Conservation (phyloP, 2,329 filamentous ascomycete genomes). For the Aureobasidium subglaciale region DNA sequence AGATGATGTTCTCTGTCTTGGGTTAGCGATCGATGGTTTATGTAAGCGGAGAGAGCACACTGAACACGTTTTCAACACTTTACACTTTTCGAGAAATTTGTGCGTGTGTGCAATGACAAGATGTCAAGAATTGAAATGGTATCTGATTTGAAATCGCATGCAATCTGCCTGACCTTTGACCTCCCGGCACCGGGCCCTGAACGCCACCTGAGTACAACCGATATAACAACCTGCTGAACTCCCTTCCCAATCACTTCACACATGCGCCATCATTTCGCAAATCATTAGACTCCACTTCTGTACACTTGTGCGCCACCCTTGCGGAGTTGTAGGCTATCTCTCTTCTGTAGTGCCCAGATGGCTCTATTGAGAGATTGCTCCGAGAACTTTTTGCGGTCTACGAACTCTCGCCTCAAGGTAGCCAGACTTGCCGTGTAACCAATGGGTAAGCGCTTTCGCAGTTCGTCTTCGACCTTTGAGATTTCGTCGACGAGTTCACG, state of each 20-base stretch:
- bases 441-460: slow-evolving; percentile 76
- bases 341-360: slow-evolving; percentile 74
- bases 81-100: not conserved
- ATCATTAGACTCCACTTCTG: slow-evolving; percentile 30
- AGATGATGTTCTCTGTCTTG: not conserved
- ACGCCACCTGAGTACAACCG: not conserved
- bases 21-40: not conserved
- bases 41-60: not conserved
- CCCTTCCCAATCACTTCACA: not conserved
- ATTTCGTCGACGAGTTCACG: slow-evolving; percentile 90
- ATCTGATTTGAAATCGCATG: not conserved
- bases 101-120: not conserved
- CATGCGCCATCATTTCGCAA: not conserved
- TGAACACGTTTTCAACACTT: not conserved
- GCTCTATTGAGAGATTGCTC: slow-evolving; percentile 81
- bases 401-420: slow-evolving; percentile 81
- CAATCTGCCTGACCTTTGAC: not conserved
- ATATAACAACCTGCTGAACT: not conserved
- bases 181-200: not conserved
- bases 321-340: slow-evolving; percentile 78
- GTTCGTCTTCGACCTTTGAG: slow-evolving; percentile 76
- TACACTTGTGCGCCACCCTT: slow-evolving; percentile 71
- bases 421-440: slow-evolving; percentile 91
- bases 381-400: slow-evolving; percentile 81
- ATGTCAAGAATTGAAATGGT: not conserved